A percentile compares a stretch with the other conserved stretches of the same genome.
These are phyloP conservation scores for Ogataea paradorogensis DNA, from an alignment of 805 yeast species.

Conservation along the genomic window DNA sequence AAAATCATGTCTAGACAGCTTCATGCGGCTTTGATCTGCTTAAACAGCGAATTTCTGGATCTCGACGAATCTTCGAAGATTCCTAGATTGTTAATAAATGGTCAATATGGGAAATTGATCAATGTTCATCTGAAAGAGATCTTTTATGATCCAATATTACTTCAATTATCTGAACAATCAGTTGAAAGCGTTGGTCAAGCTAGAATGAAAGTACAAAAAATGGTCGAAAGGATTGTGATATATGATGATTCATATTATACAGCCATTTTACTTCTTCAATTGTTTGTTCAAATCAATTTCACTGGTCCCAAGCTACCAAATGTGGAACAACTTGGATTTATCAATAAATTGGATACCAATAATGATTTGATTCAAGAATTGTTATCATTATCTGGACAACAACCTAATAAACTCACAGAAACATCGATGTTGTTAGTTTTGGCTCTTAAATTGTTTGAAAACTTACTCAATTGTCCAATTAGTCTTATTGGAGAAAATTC, in stretches of 20 bases:
- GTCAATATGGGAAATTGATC: slow-evolving; percentile 27
- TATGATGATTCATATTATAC: slow-evolving; percentile 22
- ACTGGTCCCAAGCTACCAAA: slow-evolving; percentile 72
- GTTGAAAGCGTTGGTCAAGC: neutral
- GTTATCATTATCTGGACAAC: slow-evolving; percentile 49
- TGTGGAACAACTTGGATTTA: slow-evolving; percentile 19
- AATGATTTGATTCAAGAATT: slow-evolving; percentile 10
- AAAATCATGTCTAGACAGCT: slow-evolving; percentile 7
- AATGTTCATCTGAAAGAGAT: slow-evolving; percentile 11
- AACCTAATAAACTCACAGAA: slow-evolving; percentile 60
- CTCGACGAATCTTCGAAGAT: neutral
- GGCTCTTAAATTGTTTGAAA: slow-evolving; percentile 44
- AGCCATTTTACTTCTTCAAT: slow-evolving; percentile 62
- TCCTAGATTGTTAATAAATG: slow-evolving; percentile 21
- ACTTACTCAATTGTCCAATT: slow-evolving; percentile 32
- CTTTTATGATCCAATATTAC: slow-evolving; percentile 14
- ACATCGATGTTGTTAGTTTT: slow-evolving; percentile 46
- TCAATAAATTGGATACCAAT: slow-evolving; percentile 19
- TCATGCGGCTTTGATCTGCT: slow-evolving; percentile 19
- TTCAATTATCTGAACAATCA: slow-evolving; percentile 4
- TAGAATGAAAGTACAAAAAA: neutral
- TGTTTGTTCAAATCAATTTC: slow-evolving; percentile 71
- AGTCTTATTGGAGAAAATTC: slow-evolving; percentile 11
- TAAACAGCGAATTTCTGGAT: slow-evolving; percentile 14
- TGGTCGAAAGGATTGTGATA: neutral